These are phyloP conservation scores for Proliferodiscus dingleyae DNA, from an alignment of 2,329 filamentous ascomycete species.

Conservation along the genomic window DNA sequence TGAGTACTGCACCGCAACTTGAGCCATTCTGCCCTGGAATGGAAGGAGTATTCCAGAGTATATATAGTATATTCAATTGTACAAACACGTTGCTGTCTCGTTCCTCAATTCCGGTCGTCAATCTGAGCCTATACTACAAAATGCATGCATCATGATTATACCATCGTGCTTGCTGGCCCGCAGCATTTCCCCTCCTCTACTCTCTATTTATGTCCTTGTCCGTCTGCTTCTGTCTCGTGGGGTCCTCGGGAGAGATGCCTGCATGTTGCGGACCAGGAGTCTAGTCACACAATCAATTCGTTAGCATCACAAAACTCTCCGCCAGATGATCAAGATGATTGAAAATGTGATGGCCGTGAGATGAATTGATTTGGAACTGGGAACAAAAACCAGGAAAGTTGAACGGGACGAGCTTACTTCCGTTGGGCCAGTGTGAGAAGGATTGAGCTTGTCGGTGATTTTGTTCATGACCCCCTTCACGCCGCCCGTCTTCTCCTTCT, in stretches of 20 bases:
- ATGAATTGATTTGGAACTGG: not conserved
- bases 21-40: no score
- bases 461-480: not conserved
- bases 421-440: not conserved
- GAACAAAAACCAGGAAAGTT: not conserved
- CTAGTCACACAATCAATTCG: not conserved
- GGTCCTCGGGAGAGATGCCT: not conserved
- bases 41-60: no score
- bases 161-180: not conserved
- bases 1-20: no score
- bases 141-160: not conserved
- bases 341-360: no score
- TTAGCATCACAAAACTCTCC: no score
- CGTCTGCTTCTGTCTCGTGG: not conserved
- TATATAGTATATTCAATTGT: no score
- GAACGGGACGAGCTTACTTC: not conserved
- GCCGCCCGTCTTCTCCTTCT: not conserved
- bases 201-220: constrained; percentile 1
- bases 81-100: no score
- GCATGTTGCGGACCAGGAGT: not conserved
- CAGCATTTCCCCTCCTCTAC: no score
- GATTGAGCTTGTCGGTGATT: not conserved
- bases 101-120: no score
- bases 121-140: no score
- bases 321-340: no score